These are phyloP conservation scores for Podila minutissima DNA, from an alignment of 192 early-diverging fungal species.

Conservation along the genomic window DNA sequence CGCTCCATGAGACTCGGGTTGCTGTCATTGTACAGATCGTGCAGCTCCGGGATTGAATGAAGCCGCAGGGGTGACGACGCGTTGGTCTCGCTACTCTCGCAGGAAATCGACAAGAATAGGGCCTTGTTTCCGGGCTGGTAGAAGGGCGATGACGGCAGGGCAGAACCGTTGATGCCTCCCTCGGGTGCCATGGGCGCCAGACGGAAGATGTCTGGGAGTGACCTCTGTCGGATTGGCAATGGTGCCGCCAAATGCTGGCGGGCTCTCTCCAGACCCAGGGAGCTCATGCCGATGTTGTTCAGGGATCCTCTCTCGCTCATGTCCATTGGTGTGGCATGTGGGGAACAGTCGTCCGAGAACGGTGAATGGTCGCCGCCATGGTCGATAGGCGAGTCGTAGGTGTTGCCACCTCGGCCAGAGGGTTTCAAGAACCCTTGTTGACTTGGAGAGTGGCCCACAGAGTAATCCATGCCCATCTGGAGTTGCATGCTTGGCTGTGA, in stretches of 20 bases:
- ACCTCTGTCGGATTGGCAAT: conserved; percentile 52
- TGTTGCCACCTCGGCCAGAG: conserved; percentile 2
- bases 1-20: not conserved
- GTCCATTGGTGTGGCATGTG: conserved; percentile 1
- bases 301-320: not conserved
- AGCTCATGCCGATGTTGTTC: not conserved
- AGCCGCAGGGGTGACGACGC: conserved; percentile 44
- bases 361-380: conserved; percentile 10
- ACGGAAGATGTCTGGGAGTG: conserved; percentile 54
- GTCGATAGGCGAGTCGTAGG: not conserved
- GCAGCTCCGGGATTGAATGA: conserved; percentile 54
- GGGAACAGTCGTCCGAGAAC: conserved; percentile 19
- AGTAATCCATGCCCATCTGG: conserved; percentile 28
- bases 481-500: conserved; percentile 12
- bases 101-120: conserved; percentile 48
- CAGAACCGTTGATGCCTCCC: conserved; percentile 11
- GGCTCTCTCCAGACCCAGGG: not conserved
- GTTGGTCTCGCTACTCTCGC: conserved; percentile 24
- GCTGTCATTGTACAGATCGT: conserved; percentile 5
- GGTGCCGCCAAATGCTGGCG: conserved; percentile 53
- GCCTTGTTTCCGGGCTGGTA: conserved; percentile 43
- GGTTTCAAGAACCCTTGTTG: conserved; percentile 30
- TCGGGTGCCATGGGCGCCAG: conserved; percentile 15
- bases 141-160: conserved; percentile 37
- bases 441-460: conserved; percentile 15